Evolutionary conservation across 169 alveolate genomes (phyloP).

Genomic region (Plasmodium yoelii): DNA sequence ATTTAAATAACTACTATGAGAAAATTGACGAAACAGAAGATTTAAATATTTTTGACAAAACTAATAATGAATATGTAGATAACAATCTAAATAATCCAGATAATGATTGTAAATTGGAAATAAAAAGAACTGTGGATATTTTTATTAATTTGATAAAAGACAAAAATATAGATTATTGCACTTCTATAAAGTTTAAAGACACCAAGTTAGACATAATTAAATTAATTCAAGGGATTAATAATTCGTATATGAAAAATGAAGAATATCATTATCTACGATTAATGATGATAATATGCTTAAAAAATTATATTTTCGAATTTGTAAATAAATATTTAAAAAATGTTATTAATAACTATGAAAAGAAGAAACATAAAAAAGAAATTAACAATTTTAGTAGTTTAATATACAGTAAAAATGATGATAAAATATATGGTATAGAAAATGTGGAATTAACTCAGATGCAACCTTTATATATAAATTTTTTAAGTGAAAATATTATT

Average conservation of each 20-base stretch:
- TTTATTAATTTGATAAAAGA: constrained; percentile 51
- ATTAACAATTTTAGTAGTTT: constrained; percentile 32
- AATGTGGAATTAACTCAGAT: not conserved
- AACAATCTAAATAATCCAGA: constrained; percentile 9
- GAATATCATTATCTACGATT: constrained; percentile 53
- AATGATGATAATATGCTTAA: constrained; percentile 72
- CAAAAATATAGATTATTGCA: constrained; percentile 36
- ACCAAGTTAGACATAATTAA: constrained; percentile 37
- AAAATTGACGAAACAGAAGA: constrained; percentile 50
- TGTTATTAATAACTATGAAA: constrained; percentile 31
- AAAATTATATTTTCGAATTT: constrained; percentile 33
- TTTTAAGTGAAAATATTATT: constrained; percentile 54
- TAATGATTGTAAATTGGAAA: constrained; percentile 18
- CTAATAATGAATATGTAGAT: constrained; percentile 6
- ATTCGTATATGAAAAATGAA: constrained; percentile 30
- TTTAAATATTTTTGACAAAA: constrained; percentile 46
- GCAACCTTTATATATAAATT: constrained; percentile 13
- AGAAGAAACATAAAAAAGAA: constrained; percentile 56
- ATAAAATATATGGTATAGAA: not conserved
- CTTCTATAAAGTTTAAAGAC: constrained; percentile 21
- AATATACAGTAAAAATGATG: constrained; percentile 53
- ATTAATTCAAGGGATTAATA: constrained; percentile 59
- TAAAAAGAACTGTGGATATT: constrained; percentile 45
- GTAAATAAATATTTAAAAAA: constrained; percentile 40
- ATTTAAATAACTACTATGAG: constrained; percentile 36